Base-by-base conservation (phyloP, 192 early-diverging fungal genomes). In the Gryganskiella cystojenkinii region DNA sequence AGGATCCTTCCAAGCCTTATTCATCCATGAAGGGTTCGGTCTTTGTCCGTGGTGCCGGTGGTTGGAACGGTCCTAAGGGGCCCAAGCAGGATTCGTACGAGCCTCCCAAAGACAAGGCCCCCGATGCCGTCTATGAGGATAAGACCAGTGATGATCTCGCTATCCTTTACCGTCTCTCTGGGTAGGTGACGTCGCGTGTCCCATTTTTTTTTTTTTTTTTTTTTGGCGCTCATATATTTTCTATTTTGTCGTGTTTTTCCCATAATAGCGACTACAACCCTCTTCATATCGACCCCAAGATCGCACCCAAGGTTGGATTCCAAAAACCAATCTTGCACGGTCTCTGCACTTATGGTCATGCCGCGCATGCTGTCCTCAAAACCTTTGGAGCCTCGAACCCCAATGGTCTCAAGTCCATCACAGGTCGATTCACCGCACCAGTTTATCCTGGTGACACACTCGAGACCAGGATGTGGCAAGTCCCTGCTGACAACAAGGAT, bases 391-490 rank as follows among this genome's bases (percentile, higher is more conserved):
- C 55, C 6, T 87, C 88, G 42, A 84, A 93, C 45, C 72, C 85
- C 19, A 44, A 65, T 27, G 71, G 76, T 0, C 87, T 94, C 71
- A 88, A 88, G 53, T 81, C 78, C 51, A 92, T 94, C 57, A 79
- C 82, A 2, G 90, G 86, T 3, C 80, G 91, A 24, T 94, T 93
- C 65, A 87, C 90, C 4, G 79, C 82, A 6, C 91, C 91, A 22
- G 91, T 92, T 7, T 92, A 90, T 79, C 90, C 91, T 13, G 92
- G 92, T 13, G 92, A 94, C 66, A 91, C 86, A 1, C 80, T 94
- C 4, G 79, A 82, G 33, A 85, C 87, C 24, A 73, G 73, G 53
- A 92, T 94, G 89, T 94, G 92, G 92, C 90, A 90, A 58, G 89
- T 86, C 14, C 60, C 63, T 19, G 69, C 45, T 19, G 80, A 82